Percentiles rank a stretch among this genome's conserved stretches.
Conservation (phyloP, 257 asterid genomes). For the Schizonepeta tenuifolia region DNA sequence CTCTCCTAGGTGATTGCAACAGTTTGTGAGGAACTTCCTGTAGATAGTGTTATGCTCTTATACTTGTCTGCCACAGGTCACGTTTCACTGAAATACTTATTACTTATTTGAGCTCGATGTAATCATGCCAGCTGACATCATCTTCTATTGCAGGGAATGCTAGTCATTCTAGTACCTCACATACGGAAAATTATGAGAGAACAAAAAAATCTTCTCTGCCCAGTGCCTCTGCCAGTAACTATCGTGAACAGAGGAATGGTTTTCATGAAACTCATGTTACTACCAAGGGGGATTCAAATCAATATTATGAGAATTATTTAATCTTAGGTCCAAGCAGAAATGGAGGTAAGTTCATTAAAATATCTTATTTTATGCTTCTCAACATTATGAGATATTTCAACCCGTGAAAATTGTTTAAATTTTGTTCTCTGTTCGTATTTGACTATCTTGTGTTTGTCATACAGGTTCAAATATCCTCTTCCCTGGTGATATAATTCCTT, state of each 20-base stretch:
- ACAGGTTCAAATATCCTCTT: constrained; percentile 82
- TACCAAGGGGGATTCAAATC: constrained; percentile 49
- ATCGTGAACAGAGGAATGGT: constrained; percentile 56
- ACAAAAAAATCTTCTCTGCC: constrained; percentile 52
- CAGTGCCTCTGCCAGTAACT: constrained; percentile 43
- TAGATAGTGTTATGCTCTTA: constrained; percentile 76
- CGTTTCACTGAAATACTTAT: constrained; percentile 26
- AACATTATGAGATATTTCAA: constrained; percentile 3
- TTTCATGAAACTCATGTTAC: constrained; percentile 52
- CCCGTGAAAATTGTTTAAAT: constrained; percentile 29
- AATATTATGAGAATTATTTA: constrained; percentile 64
- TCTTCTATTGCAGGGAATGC: constrained; percentile 54
- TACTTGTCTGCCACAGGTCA: constrained; percentile 87
- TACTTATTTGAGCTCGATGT: constrained; percentile 28
- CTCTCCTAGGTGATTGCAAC: constrained; percentile 80
- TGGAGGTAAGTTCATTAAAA: constrained; percentile 58
- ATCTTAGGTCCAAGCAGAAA: constrained; percentile 76
- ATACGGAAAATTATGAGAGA: constrained; percentile 52
- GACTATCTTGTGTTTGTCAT: constrained; percentile 32
- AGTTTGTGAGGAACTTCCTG: constrained; percentile 84
- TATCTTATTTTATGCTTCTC: constrained; percentile 20
- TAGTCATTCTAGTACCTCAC: constrained; percentile 50
- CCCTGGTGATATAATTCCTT: constrained; percentile 93
- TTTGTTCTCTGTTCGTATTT: constrained; percentile 27
- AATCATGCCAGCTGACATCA: constrained; percentile 33